These are phyloP conservation scores for Russula vinacea DNA, from an alignment of 768 basidiomycete genomes.

Conservation along the genomic window DNA sequence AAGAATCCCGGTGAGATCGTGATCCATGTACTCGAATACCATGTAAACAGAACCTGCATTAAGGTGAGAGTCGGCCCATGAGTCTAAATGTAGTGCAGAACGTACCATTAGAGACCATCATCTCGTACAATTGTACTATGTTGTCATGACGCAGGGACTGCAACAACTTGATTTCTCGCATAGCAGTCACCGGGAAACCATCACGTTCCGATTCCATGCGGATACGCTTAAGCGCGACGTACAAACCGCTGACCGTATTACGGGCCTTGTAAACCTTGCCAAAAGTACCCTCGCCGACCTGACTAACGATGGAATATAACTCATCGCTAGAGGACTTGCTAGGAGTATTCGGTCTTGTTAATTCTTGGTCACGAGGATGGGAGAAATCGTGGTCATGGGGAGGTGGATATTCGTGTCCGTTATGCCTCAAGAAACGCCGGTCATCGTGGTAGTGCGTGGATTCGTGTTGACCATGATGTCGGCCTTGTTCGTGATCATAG, in stretches of 20 bases:
- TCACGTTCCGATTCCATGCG: conserved; percentile 97
- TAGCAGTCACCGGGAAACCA: conserved; percentile 97
- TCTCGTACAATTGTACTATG: conserved; percentile 86
- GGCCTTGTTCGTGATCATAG: conserved; percentile 25
- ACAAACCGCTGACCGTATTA: conserved; percentile 67
- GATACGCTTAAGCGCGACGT: conserved; percentile 93
- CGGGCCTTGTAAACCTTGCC: conserved; percentile 97
- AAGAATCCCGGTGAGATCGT: conserved; percentile 92
- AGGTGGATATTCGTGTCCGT: conserved; percentile 24
- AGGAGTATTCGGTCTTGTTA: conserved; percentile 27
- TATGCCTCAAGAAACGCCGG: conserved; percentile 21
- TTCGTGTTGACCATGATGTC: conserved; percentile 18
- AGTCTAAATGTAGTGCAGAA: conserved; percentile 20
- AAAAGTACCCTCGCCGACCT: conserved; percentile 98
- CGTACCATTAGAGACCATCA: conserved; percentile 97
- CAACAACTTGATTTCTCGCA: conserved; percentile 97
- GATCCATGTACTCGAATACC: conserved; percentile 99
- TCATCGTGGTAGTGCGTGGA: conserved; percentile 18
- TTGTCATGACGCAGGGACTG: conserved; percentile 90
- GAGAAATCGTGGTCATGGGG: conserved; percentile 24
- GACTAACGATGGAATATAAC: conserved; percentile 81
- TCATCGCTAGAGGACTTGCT: conserved; percentile 42
- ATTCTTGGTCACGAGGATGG: conserved; percentile 14
- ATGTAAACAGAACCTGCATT: conserved; percentile 87
- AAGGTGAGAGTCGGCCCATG: conserved; percentile 10